phyloP scores from a whole-genome alignment of 208 protist species.

The Acanthamoeba lenticulata region DNA sequence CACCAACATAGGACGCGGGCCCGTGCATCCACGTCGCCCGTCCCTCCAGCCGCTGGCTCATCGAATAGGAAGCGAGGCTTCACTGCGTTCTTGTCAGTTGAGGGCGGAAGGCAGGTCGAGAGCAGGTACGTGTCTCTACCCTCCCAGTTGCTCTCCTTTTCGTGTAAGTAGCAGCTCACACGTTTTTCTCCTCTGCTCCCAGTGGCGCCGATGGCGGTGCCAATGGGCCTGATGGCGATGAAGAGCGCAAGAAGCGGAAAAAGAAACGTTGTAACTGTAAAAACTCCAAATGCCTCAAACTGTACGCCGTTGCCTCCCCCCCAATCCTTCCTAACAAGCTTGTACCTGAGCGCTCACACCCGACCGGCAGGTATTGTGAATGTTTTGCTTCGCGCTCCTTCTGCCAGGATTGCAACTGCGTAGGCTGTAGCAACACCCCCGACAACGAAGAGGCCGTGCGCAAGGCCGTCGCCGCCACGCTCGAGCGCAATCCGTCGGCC shows the following conservation, averaged over 20 bases:
- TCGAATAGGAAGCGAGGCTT: background rate
- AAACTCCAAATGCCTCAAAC: conserved; percentile 78
- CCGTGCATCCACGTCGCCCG: background rate
- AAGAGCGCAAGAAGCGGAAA: conserved; percentile 64
- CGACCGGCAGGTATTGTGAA: conserved; percentile 73
- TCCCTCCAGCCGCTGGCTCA: background rate
- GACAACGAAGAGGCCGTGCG: conserved; percentile 72
- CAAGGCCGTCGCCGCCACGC: conserved; percentile 67
- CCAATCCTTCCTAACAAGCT: background rate
- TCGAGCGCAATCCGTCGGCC: conserved; percentile 81
- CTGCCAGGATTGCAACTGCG: conserved; percentile 77
- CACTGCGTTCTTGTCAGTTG: conserved; percentile 29
- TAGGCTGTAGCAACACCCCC: conserved; percentile 77
- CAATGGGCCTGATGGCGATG: background rate
- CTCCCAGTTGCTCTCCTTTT: background rate
- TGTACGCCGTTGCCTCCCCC: conserved; percentile 50
- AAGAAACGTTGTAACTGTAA: conserved; percentile 79
- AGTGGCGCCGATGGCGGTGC: background rate
- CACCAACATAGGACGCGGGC: background rate
- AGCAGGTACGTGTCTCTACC: background rate
- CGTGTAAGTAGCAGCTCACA: too few relatives aligned
- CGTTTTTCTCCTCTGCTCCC: background rate
- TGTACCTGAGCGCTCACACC: background rate
- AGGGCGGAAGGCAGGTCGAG: background rate
- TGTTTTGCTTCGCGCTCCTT: conserved; percentile 77